phyloP scores from a whole-genome alignment of 139 green algal species.

The Micractinium conductrix region DNA sequence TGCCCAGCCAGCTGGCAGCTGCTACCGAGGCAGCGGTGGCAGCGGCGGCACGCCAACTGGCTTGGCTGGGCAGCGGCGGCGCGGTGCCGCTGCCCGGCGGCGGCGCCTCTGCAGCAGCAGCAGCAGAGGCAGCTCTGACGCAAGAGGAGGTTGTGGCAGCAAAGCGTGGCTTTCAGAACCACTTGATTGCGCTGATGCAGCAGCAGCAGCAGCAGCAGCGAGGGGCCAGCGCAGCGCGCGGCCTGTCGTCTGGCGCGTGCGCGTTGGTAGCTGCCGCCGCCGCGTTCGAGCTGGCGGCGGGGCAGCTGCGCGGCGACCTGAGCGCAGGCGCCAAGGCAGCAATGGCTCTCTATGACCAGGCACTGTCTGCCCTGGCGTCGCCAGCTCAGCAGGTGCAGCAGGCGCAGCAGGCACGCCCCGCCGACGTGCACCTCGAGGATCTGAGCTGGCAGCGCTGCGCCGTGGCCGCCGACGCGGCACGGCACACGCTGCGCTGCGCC shows the following conservation, averaged over 20 bases:
- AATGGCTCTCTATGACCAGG: slow-evolving; percentile 24
- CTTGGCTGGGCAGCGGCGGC: slow-evolving; percentile 31
- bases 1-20: background rate
- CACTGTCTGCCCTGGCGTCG: slow-evolving; percentile 6
- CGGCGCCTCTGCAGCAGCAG: too few species aligned
- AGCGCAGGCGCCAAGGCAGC: slow-evolving; percentile 6
- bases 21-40: background rate
- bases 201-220: slow-evolving; percentile 13
- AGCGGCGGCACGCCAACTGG: slow-evolving; percentile 15
- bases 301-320: background rate
- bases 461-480: slow-evolving; percentile 17
- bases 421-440: background rate
- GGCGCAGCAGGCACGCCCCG: background rate
- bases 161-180: slow-evolving; percentile 31
- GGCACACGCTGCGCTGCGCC: background rate
- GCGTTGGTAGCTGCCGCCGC: background rate
- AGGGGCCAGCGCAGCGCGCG: background rate
- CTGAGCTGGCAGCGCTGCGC: slow-evolving; percentile 10
- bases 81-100: background rate
- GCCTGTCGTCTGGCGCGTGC: background rate
- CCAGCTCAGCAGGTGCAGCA: background rate
- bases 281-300: background rate
- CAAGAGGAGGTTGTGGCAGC: slow-evolving; percentile 21
- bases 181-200: slow-evolving; percentile 18
- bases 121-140: background rate